These are phyloP conservation scores for Metarhizium robertsii DNA, from an alignment of 2,329 filamentous ascomycete species.

Conservation along the genomic window DNA sequence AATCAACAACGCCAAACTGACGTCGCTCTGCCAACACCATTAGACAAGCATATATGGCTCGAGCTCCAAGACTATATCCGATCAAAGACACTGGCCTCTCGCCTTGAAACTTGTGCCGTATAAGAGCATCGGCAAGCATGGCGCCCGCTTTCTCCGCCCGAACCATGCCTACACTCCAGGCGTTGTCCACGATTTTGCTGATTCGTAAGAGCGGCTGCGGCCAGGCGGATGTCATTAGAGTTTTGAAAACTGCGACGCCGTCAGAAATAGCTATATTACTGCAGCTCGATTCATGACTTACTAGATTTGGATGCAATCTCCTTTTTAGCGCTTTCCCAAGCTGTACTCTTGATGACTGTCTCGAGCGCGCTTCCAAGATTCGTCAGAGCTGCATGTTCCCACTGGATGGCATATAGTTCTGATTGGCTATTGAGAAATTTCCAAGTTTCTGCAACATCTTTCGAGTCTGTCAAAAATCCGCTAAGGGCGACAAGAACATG, in stretches of 20 bases:
- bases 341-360: constrained; percentile 65
- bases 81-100: constrained; percentile 73
- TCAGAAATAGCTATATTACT: constrained; percentile 7
- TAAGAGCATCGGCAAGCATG: constrained; percentile 71
- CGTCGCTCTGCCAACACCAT: constrained; percentile 69
- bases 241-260: constrained; percentile 36
- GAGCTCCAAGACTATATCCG: constrained; percentile 73
- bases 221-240: constrained; percentile 51
- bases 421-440: constrained; percentile 59
- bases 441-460: constrained; percentile 67
- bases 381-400: constrained; percentile 69
- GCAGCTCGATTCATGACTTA: constrained; percentile 21
- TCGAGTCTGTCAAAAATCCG: constrained; percentile 69
- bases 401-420: constrained; percentile 76
- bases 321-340: constrained; percentile 63
- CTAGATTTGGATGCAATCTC: constrained; percentile 37
- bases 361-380: constrained; percentile 72
- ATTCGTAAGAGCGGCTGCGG: constrained; percentile 55
- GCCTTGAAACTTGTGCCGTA: constrained; percentile 68
- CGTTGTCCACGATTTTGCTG: constrained; percentile 70
- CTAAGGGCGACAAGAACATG: constrained; percentile 76
- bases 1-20: constrained; percentile 80
- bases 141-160: constrained; percentile 63
- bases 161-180: constrained; percentile 67
- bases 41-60: constrained; percentile 77